Evolutionary conservation across 2,329 filamentous ascomycete species (phyloP), one percentile per base, ranked within the genome.

Genomic region (Xylariaceae sp.): DNA sequence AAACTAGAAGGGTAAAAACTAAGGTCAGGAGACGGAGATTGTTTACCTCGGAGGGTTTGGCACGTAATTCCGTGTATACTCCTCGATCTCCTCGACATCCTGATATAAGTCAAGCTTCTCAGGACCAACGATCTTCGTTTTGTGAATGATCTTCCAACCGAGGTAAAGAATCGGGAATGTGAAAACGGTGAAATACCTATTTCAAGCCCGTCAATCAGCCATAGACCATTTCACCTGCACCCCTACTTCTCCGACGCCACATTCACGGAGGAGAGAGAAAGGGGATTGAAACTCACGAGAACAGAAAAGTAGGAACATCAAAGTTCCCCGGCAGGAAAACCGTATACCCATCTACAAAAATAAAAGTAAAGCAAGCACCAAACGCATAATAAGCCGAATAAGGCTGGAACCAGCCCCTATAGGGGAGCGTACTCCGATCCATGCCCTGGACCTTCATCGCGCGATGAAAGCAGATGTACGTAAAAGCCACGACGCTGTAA

Each of bases 311-410:
- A 6, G 83, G 75, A 0, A 85, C 61, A 48, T 80, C 74, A 87
- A 85, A 92, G 4, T 75, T 73, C 0, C 76, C 71, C 0, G 84
- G 82, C 37, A 91, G 62, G 57, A 92, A 93, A 1, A 91, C 85
- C 0, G 82, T 76, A 52, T 90, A 92, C 0, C 87, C 87, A 7
- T 84, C 80, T 2, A 90, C 80, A 55, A 91, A 81, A 0, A 82
- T 77, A 82, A 92, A 90, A 52, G 86, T 64, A 39, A 79, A 77
- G 1, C 82, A 86, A 21, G 77, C 80, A 0, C 70, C 61, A 5
- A 88, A 66, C 0, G 80, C 82, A 39, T 83, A 80, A 60, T 78
- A 91, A 1, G 86, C 85, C 0, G 79, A 74, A 55, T 82, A 91
- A 2, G 88, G 88, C 68, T 90, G 86, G 35, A 79, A 73, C 50